Percentiles rank a stretch among this genome's conserved stretches.
Conservation (phyloP, 805 yeast species). For the Kuraishia ogatae region DNA sequence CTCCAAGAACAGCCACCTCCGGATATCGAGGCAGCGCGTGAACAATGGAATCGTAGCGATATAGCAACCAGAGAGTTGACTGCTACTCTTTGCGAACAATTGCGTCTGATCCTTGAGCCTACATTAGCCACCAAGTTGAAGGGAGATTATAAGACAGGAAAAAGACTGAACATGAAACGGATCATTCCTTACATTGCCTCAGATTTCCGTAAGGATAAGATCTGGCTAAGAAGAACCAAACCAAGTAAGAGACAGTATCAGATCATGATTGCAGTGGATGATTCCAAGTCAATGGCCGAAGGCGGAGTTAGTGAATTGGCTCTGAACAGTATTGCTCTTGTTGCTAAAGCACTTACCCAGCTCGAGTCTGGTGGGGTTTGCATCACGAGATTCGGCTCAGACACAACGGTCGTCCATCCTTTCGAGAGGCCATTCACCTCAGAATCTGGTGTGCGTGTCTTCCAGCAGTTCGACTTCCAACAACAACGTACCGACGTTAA, state of each 20-base stretch:
- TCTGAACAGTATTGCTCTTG: constrained; percentile 88
- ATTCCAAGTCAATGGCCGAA: constrained; percentile 96
- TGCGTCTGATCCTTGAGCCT: constrained; percentile 88
- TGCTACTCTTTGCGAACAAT: constrained; percentile 82
- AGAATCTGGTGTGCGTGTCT: constrained; percentile 75
- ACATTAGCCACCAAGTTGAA: constrained; percentile 89
- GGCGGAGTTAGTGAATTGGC: constrained; percentile 86
- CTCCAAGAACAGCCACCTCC: constrained; percentile 31
- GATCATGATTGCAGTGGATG: constrained; percentile 95
- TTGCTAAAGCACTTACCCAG: constrained; percentile 87
- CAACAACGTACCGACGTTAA: constrained; percentile 82
- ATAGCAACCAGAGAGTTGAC: constrained; percentile 81
- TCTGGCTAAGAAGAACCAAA: constrained; percentile 95
- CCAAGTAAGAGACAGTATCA: constrained; percentile 97
- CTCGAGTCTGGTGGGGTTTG: constrained; percentile 91
- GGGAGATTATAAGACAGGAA: constrained; percentile 97
- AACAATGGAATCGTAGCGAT: constrained; percentile 78
- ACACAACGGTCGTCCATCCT: constrained; percentile 77
- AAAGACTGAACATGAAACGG: constrained; percentile 92
- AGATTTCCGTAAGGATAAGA: constrained; percentile 94
- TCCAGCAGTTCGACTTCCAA: constrained; percentile 85
- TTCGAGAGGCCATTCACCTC: constrained; percentile 79
- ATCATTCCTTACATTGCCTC: constrained; percentile 97
- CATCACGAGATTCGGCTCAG: constrained; percentile 84
- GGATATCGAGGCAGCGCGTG: constrained; percentile 57